phyloP scores from a whole-genome alignment of 495 filamentous ascomycete species.

The Talaromyces proteolyticus region DNA sequence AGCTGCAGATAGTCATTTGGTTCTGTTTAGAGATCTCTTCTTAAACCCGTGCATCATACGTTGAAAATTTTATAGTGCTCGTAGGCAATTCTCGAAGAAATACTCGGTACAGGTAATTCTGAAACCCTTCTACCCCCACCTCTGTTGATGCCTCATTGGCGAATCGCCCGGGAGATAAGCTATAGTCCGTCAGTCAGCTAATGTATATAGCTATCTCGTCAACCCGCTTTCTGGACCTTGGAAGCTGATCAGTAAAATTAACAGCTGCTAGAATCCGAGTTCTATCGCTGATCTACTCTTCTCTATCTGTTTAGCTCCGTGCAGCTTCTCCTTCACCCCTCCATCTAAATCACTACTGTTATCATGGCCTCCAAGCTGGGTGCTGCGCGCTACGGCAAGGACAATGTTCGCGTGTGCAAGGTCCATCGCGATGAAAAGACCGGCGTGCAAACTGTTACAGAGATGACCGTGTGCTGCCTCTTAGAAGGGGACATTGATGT shows the following conservation, averaged over 20 bases:
- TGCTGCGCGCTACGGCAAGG: slow-evolving; percentile 85
- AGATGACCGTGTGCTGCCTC: slow-evolving; percentile 90
- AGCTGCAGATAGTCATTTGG: neutral
- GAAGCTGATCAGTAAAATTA: too few relatives aligned
- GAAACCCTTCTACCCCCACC: neutral
- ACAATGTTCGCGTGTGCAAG: slow-evolving; percentile 97
- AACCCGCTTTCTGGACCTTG: too few relatives aligned
- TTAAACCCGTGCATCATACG: neutral
- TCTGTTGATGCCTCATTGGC: neutral
- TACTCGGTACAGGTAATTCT: too few relatives aligned
- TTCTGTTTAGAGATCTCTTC: neutral
- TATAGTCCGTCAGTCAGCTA: too few relatives aligned
- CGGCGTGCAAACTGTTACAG: slow-evolving; percentile 75
- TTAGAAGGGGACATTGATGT: slow-evolving; percentile 86
- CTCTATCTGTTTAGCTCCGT: too few relatives aligned
- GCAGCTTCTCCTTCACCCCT: too few relatives aligned
- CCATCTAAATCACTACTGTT: too few relatives aligned
- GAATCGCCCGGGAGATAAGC: neutral
- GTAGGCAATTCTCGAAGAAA: too few relatives aligned
- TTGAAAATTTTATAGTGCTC: too few relatives aligned
- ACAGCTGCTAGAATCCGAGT: too few relatives aligned
- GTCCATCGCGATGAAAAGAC: slow-evolving; percentile 73
- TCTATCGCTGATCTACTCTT: too few relatives aligned
- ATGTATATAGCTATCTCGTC: neutral
- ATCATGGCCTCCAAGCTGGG: slow-evolving; percentile 42